Conservation (phyloP, 2,329 filamentous ascomycete species). For the Penicillium sp. region DNA sequence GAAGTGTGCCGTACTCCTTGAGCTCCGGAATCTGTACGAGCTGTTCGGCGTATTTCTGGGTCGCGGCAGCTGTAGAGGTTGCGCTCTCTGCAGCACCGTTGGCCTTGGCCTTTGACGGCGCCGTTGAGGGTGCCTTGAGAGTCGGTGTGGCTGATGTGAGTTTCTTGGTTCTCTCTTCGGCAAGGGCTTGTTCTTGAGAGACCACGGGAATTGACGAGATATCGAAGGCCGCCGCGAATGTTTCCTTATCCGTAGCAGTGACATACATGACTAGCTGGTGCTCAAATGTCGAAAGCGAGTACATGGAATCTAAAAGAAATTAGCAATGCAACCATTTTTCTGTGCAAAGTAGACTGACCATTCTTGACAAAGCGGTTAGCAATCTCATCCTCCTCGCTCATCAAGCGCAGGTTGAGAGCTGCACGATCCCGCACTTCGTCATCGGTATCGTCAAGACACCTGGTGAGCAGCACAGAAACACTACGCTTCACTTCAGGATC, state of each 20-base stretch:
- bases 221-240: slow-evolving; percentile 83
- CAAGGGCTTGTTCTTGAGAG: slow-evolving; percentile 90
- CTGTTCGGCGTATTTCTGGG: slow-evolving; percentile 85
- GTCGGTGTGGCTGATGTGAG: slow-evolving; percentile 88
- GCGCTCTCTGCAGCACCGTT: slow-evolving; percentile 68
- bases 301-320: slow-evolving; percentile 72
- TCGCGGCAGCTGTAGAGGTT: slow-evolving; percentile 71
- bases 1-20: slow-evolving; percentile 79
- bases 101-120: slow-evolving; percentile 67
- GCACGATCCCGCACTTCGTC: slow-evolving; percentile 96
- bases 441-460: slow-evolving; percentile 94
- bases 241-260: slow-evolving; percentile 81
- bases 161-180: slow-evolving; percentile 95
- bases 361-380: slow-evolving; percentile 90
- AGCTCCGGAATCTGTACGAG: slow-evolving; percentile 86
- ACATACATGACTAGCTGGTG: slow-evolving; percentile 98
- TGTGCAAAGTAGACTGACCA: slow-evolving; percentile 49
- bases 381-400: slow-evolving; percentile 85
- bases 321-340: slow-evolving; percentile 16
- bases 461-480: slow-evolving; percentile 83
- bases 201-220: slow-evolving; percentile 87
- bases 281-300: slow-evolving; percentile 89
- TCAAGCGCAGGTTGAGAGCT: slow-evolving; percentile 84
- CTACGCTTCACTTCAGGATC: slow-evolving; percentile 96
- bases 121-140: slow-evolving; percentile 84